Evolutionary conservation across 345 rosid species (phyloP).

Genomic region (Ceriops zippeliana): DNA sequence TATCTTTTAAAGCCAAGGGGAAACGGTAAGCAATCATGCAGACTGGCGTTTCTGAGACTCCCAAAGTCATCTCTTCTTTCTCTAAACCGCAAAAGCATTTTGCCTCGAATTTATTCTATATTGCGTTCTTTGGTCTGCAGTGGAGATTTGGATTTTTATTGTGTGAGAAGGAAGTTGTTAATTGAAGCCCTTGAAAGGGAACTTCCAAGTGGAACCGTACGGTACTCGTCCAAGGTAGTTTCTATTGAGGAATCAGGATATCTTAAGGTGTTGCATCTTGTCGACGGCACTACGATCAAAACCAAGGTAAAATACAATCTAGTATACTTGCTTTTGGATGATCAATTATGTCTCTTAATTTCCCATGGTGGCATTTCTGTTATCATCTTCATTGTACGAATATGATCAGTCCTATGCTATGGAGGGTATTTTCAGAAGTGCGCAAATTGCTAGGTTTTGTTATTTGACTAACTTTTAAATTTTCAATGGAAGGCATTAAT

Average conservation of each 20-base stretch:
- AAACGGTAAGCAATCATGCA: slow-evolving; percentile 28
- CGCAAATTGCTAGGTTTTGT: no score
- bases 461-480: no score
- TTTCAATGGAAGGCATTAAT: slow-evolving; percentile 44
- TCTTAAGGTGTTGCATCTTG: slow-evolving; percentile 53
- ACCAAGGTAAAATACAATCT: slow-evolving; percentile 44
- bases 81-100: no score
- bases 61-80: background rate
- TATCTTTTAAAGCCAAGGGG: slow-evolving; percentile 17
- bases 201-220: slow-evolving; percentile 56
- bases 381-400: background rate
- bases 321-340: background rate
- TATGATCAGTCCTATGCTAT: no score
- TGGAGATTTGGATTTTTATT: slow-evolving; percentile 46
- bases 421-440: no score
- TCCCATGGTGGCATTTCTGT: background rate
- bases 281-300: slow-evolving; percentile 50
- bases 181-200: slow-evolving; percentile 51
- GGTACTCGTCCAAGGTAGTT: slow-evolving; percentile 62
- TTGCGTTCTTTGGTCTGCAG: slow-evolving; percentile 7
- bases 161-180: slow-evolving; percentile 50
- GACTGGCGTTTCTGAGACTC: background rate
- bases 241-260: slow-evolving; percentile 53
- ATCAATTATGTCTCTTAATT: background rate
- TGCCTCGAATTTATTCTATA: background rate